Evolutionary conservation across 2,329 filamentous ascomycete species (phyloP).

Genomic region (Lachnellula suecica): DNA sequence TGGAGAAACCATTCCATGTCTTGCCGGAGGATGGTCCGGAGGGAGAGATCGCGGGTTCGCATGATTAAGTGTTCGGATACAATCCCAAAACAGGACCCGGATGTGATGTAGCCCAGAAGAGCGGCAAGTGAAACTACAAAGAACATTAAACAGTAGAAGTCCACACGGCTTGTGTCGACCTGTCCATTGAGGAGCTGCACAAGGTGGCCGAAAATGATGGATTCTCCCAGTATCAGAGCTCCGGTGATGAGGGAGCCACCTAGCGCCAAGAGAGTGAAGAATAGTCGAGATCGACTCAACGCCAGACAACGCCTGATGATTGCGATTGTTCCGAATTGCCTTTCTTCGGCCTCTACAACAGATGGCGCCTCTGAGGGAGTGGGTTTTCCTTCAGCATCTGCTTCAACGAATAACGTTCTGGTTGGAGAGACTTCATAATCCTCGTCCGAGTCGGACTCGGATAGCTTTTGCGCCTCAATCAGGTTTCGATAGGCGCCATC

Average conservation of each 20-base stretch:
- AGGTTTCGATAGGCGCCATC: slow-evolving; percentile 49
- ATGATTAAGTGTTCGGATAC: slow-evolving; percentile 66
- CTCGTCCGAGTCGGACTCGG: slow-evolving; percentile 3
- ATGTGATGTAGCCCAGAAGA: slow-evolving; percentile 60
- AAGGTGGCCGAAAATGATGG: slow-evolving; percentile 54
- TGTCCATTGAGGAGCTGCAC: slow-evolving; percentile 46
- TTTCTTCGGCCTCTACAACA: not conserved
- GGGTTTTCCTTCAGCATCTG: not conserved
- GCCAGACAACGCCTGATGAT: slow-evolving; percentile 27
- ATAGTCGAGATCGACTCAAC: slow-evolving; percentile 37
- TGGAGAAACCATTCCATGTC: slow-evolving; percentile 72
- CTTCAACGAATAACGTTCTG: not conserved
- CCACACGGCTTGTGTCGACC: slow-evolving; percentile 22
- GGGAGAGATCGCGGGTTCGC: slow-evolving; percentile 60
- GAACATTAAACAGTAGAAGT: slow-evolving; percentile 41
- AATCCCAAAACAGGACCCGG: slow-evolving; percentile 51
- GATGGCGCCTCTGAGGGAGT: not conserved
- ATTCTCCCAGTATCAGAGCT: slow-evolving; percentile 49
- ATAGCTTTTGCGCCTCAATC: slow-evolving; percentile 21
- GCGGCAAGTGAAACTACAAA: slow-evolving; percentile 54
- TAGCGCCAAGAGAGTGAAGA: slow-evolving; percentile 29
- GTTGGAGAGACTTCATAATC: not conserved
- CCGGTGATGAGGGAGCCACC: slow-evolving; percentile 42
- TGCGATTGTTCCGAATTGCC: slow-evolving; percentile 10
- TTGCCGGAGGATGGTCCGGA: slow-evolving; percentile 65